These are phyloP conservation scores for Boletellus deceptivus DNA, from an alignment of 1,284 basidiomycete genomes.

Conservation along the genomic window DNA sequence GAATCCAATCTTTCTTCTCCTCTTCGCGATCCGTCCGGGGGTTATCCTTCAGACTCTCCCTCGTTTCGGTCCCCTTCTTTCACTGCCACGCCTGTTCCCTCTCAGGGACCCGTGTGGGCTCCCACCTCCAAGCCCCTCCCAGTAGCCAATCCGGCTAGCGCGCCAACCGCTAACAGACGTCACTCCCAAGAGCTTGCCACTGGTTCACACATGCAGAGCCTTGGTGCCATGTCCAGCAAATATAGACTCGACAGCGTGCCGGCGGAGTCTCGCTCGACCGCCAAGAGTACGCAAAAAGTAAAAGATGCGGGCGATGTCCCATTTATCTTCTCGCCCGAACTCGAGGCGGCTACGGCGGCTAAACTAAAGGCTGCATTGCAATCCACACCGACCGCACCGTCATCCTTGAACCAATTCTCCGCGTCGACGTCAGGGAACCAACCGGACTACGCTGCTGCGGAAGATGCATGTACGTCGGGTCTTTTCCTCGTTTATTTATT, in stretches of 20 bases:
- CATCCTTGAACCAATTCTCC: conserved; percentile 16
- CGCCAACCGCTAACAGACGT: conserved; percentile 7
- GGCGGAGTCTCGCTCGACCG: conserved; percentile 11
- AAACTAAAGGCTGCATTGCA: conserved; percentile 29
- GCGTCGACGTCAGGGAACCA: conserved; percentile 21
- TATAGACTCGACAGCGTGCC: conserved; percentile 21
- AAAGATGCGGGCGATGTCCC: conserved; percentile 34
- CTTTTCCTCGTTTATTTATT: conserved; percentile 7
- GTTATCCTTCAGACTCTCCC: conserved; percentile 18
- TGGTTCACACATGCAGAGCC: conserved; percentile 21
- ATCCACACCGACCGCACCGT: conserved; percentile 7
- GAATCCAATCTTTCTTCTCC: conserved; percentile 14
- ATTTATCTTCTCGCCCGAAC: conserved; percentile 32
- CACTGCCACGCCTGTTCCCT: conserved; percentile 9
- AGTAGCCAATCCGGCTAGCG: conserved; percentile 7
- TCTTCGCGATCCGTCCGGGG: conserved; percentile 12
- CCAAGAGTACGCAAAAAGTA: conserved; percentile 21
- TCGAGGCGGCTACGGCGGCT: conserved; percentile 31
- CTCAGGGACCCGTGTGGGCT: conserved; percentile 22
- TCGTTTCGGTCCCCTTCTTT: conserved; percentile 13
- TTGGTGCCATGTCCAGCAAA: conserved; percentile 27
- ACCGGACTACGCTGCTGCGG: conserved; percentile 16
- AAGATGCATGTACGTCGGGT: conserved; percentile 29
- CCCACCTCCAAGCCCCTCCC: conserved; percentile 3
- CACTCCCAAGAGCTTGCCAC: conserved; percentile 26